Conservation (phyloP, 768 basidiomycete species). For the Serendipita sp. region DNA sequence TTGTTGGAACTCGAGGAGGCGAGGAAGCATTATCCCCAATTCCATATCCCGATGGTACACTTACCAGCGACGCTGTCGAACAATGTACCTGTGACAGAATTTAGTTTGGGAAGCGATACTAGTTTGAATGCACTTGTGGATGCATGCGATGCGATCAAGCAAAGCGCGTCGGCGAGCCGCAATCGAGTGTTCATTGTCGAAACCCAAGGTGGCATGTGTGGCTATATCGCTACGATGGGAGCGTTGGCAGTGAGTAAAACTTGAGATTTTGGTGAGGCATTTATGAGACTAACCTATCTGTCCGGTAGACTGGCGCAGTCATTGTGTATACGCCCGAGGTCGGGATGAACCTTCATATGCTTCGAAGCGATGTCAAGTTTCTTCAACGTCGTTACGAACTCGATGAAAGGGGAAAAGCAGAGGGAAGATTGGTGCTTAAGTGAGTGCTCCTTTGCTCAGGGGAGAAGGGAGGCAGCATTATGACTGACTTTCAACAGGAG, state of each 20-base stretch:
- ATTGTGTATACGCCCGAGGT: slow-evolving; percentile 88
- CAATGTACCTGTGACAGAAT: slow-evolving; percentile 95
- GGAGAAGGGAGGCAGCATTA: too few species aligned
- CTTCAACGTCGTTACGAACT: slow-evolving; percentile 70
- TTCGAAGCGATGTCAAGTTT: slow-evolving; percentile 76
- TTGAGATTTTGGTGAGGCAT: not conserved
- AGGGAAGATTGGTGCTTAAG: slow-evolving; percentile 89
- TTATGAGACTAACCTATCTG: not conserved
- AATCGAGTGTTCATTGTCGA: slow-evolving; percentile 97
- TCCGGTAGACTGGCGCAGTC: slow-evolving; percentile 64
- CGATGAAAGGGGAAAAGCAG: slow-evolving; percentile 76
- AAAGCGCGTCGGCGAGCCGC: slow-evolving; percentile 89
- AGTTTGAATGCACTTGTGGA: slow-evolving; percentile 93
- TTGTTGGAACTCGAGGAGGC: slow-evolving; percentile 65
- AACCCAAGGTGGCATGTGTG: slow-evolving; percentile 93
- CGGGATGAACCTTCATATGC: slow-evolving; percentile 68
- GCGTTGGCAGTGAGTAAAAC: slow-evolving; percentile 66
- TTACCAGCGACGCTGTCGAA: slow-evolving; percentile 95
- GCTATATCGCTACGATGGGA: slow-evolving; percentile 90
- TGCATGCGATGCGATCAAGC: slow-evolving; percentile 96
- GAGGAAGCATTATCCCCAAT: slow-evolving; percentile 68
- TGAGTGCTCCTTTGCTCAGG: slow-evolving; percentile 21
- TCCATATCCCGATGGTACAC: slow-evolving; percentile 92
- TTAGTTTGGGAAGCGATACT: slow-evolving; percentile 92
- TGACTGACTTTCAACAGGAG: slow-evolving; percentile 32